phyloP scores from a whole-genome alignment of 2,329 filamentous ascomycete species.

The Penicillium sp. region DNA sequence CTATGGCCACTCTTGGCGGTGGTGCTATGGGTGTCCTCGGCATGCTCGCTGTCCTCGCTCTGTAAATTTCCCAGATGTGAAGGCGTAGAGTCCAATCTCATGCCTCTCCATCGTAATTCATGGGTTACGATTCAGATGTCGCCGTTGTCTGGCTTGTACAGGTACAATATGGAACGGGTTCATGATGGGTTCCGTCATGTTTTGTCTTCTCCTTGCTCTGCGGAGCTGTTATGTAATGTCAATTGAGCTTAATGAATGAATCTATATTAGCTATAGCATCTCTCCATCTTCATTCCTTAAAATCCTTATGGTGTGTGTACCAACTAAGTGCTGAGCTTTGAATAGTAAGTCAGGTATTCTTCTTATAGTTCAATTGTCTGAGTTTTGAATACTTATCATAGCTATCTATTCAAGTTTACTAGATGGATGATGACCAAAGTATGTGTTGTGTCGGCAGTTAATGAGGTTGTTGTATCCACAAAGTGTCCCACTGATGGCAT shows the following conservation, averaged over 20 bases:
- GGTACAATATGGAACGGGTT: constrained; percentile 19
- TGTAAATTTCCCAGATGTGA: constrained; percentile 30
- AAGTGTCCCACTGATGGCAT: neutral
- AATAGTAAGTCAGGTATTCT: too few relatives aligned
- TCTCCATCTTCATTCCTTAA: too few relatives aligned
- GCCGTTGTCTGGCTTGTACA: constrained; percentile 13
- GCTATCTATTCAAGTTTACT: neutral
- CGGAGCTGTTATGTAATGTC: constrained; percentile 19
- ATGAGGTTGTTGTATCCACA: neutral
- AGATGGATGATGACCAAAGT: neutral
- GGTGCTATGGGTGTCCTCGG: constrained; percentile 41
- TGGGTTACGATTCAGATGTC: constrained; percentile 16
- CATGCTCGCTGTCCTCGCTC: constrained; percentile 42
- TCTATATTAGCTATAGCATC: neutral
- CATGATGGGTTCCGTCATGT: constrained; percentile 3
- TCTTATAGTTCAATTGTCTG: neutral
- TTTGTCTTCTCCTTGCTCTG: constrained; percentile 3
- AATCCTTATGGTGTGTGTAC: neutral
- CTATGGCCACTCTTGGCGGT: constrained; percentile 31
- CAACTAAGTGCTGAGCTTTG: neutral
- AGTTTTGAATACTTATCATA: too few relatives aligned
- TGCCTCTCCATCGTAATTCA: constrained; percentile 3
- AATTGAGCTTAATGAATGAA: constrained; percentile 9
- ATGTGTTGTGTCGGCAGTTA: neutral
- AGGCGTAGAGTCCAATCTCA: neutral